These are phyloP conservation scores for Allium cepa DNA, from an alignment of 106 monocot species.

Conservation along the genomic window DNA sequence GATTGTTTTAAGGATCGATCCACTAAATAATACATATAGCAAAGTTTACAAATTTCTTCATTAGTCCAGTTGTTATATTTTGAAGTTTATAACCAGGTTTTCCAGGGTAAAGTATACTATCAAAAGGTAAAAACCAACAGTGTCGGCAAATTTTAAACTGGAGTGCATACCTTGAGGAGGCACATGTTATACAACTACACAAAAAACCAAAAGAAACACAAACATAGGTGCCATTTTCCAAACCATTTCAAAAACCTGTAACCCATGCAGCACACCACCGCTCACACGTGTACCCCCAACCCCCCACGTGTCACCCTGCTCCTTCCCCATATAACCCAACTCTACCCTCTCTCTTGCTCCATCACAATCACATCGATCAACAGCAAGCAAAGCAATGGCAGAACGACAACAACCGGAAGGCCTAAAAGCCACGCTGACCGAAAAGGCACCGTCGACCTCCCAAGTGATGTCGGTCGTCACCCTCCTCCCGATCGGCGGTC, in stretches of 20 bases:
- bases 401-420: neutral
- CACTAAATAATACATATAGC: too few species aligned
- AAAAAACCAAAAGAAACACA: too few species aligned
- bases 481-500: constrained; percentile 47
- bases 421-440: constrained; percentile 4
- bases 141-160: too few species aligned
- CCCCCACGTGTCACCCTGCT: neutral
- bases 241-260: neutral
- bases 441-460: constrained; percentile 20
- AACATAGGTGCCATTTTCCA: neutral
- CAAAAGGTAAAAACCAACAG: too few species aligned
- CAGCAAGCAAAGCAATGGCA: neutral
- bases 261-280: constrained; percentile 2
- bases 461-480: constrained; percentile 31
- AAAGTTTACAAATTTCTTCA: too few species aligned
- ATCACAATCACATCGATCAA: neutral
- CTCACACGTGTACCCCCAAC: neutral
- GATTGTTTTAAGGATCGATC: too few species aligned
- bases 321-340: neutral
- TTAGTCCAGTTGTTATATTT: too few species aligned
- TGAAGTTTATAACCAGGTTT: too few species aligned
- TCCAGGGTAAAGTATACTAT: too few species aligned
- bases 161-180: too few species aligned
- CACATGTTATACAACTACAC: too few species aligned
- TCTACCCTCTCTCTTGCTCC: too few species aligned